Evolutionary conservation across 108 stramenopile species (phyloP).

Genomic region (Discostella pseudostelligera): DNA sequence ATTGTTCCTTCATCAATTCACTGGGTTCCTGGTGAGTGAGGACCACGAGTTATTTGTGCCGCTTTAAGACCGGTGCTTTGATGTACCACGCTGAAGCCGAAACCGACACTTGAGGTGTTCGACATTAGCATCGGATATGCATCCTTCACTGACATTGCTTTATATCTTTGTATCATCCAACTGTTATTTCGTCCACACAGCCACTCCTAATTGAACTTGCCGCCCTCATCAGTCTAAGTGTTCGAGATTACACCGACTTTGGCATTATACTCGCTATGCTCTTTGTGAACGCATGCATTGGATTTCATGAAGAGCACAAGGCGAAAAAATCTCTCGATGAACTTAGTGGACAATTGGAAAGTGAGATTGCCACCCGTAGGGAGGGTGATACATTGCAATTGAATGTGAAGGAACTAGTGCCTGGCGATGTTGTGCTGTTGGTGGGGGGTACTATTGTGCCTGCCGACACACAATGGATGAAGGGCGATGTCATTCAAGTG

Average conservation of each 20-base stretch:
- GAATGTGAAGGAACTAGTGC: slow-evolving; percentile 60
- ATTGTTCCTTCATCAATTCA: slow-evolving; percentile 37
- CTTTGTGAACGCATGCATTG: slow-evolving; percentile 62
- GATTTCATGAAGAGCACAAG: slow-evolving; percentile 76
- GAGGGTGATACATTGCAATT: slow-evolving; percentile 50
- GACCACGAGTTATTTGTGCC: too few relatives aligned
- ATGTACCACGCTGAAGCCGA: too few relatives aligned
- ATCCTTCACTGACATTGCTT: not conserved
- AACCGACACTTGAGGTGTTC: not conserved
- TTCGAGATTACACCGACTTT: slow-evolving; percentile 54
- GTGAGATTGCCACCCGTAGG: slow-evolving; percentile 56
- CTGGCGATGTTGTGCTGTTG: slow-evolving; percentile 79
- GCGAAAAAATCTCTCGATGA: slow-evolving; percentile 68
- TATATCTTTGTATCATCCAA: not conserved
- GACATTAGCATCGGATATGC: too few relatives aligned
- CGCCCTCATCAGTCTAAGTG: slow-evolving; percentile 45
- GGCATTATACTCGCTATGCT: slow-evolving; percentile 62
- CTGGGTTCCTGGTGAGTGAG: slow-evolving; percentile 35
- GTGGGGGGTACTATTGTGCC: slow-evolving; percentile 78
- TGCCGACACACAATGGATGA: slow-evolving; percentile 74
- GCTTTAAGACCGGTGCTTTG: too few relatives aligned
- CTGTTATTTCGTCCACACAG: not conserved
- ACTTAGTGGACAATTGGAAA: slow-evolving; percentile 50
- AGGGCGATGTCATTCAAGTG: slow-evolving; percentile 62
- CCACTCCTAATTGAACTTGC: slow-evolving; percentile 57